These are phyloP conservation scores for Leccinum truebloodii DNA, from an alignment of 768 basidiomycete genomes.

Conservation along the genomic window DNA sequence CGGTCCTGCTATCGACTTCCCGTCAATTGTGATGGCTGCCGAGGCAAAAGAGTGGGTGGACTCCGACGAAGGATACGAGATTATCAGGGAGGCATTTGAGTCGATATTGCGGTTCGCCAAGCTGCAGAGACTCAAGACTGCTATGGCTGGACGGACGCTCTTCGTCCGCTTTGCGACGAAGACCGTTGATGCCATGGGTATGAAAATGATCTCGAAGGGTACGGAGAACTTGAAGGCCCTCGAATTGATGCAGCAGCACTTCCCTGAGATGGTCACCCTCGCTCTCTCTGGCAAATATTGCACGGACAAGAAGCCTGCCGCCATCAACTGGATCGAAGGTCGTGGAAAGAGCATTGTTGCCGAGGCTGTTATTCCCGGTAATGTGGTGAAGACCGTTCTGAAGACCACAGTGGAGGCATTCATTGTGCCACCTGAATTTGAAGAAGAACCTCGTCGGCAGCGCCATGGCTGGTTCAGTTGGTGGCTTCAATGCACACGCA, in stretches of 20 bases:
- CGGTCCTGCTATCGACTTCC: constrained; percentile 96
- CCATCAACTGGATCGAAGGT: constrained; percentile 99
- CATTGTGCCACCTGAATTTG: constrained; percentile 81
- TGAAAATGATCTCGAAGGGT: constrained; percentile 99
- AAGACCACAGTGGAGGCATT: constrained; percentile 86
- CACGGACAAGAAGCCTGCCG: constrained; percentile 99
- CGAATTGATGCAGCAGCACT: constrained; percentile 71
- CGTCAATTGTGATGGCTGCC: constrained; percentile 74
- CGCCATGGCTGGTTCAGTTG: constrained; percentile 97
- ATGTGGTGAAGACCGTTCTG: constrained; percentile 83
- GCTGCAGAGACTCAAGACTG: constrained; percentile 81
- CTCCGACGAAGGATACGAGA: constrained; percentile 71
- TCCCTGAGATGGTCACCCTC: constrained; percentile 89
- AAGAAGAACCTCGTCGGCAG: constrained; percentile 99
- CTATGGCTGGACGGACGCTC: constrained; percentile 89
- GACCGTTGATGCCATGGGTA: constrained; percentile 99
- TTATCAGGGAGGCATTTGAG: constrained; percentile 86
- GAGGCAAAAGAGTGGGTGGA: constrained; percentile 88
- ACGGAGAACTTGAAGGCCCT: constrained; percentile 82
- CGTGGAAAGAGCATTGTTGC: constrained; percentile 97
- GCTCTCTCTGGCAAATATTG: constrained; percentile 98
- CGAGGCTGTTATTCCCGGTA: constrained; percentile 90
- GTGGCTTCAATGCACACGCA: constrained; percentile 98
- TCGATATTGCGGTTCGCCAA: constrained; percentile 92
- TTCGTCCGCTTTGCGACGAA: constrained; percentile 92